These are phyloP conservation scores for Fusarium denticulatum DNA, from an alignment of 2,329 filamentous ascomycete genomes.

Conservation along the genomic window DNA sequence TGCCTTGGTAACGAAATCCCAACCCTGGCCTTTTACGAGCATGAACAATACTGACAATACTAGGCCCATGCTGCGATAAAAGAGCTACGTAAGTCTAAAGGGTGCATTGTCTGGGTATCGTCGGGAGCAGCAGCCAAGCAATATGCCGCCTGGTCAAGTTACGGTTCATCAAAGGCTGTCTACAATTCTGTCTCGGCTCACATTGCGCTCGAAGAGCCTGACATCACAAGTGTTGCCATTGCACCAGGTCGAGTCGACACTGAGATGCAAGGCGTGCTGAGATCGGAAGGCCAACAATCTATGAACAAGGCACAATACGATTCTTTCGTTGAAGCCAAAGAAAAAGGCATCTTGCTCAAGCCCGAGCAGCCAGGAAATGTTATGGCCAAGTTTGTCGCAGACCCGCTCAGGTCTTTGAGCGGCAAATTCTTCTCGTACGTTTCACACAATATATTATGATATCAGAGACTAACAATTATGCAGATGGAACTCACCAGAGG, in stretches of 20 bases:
- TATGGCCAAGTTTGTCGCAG: conserved; percentile 80
- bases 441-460: background rate
- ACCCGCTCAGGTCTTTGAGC: conserved; percentile 75
- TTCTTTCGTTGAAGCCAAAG: conserved; percentile 75
- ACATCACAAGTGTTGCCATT: conserved; percentile 77
- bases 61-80: conserved; percentile 78
- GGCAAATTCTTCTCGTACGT: conserved; percentile 79
- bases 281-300: conserved; percentile 64
- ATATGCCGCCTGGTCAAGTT: conserved; percentile 80
- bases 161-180: conserved; percentile 85
- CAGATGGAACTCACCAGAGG: conserved; percentile 56
- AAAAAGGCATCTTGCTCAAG: conserved; percentile 76
- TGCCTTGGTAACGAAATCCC: conserved; percentile 69
- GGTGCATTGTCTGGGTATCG: conserved; percentile 80
- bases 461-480: conserved; percentile 30
- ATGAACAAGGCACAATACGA: conserved; percentile 69
- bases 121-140: conserved; percentile 77
- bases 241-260: conserved; percentile 87
- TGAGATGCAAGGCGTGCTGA: conserved; percentile 86
- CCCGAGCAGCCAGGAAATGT: conserved; percentile 88
- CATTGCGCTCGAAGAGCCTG: conserved; percentile 78
- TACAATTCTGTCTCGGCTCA: conserved; percentile 82
- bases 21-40: background rate
- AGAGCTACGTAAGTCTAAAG: conserved; percentile 72
- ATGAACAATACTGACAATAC: conserved; percentile 14